phyloP scores from a whole-genome alignment of 1,284 basidiomycete genomes.

The Trametes sp. region DNA sequence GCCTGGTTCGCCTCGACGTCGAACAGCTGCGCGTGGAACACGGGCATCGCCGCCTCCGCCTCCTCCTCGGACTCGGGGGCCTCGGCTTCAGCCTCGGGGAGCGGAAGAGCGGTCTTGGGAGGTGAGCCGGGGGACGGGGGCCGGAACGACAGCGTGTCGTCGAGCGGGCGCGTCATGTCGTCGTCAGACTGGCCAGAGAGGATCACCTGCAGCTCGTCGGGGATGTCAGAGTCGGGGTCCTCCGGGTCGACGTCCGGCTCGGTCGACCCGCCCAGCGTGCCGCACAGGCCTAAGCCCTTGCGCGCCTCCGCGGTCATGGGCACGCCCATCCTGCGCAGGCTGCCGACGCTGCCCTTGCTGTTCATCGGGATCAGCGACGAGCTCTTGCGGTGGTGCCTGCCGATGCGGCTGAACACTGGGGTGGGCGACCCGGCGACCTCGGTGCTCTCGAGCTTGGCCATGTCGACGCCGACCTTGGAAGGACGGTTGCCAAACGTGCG shows the following conservation, averaged over 20 bases:
- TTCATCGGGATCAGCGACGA: slow-evolving; percentile 46
- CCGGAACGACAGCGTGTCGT: slow-evolving; percentile 45
- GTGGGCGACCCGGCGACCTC: slow-evolving; percentile 45
- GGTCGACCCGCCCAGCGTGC: slow-evolving; percentile 65
- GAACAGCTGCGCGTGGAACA: slow-evolving; percentile 54
- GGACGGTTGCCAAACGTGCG: slow-evolving; percentile 59
- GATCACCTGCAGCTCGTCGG: slow-evolving; percentile 73
- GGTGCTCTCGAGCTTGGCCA: slow-evolving; percentile 34
- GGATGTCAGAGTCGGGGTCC: slow-evolving; percentile 78
- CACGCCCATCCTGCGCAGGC: slow-evolving; percentile 32
- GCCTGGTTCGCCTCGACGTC: slow-evolving; percentile 54
- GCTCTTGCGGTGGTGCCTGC: slow-evolving; percentile 44
- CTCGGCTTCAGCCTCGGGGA: slow-evolving; percentile 22
- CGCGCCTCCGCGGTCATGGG: slow-evolving; percentile 59
- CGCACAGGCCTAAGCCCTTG: slow-evolving; percentile 64
- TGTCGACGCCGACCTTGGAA: slow-evolving; percentile 41
- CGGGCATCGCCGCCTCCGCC: slow-evolving; percentile 37
- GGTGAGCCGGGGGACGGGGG: slow-evolving; percentile 51
- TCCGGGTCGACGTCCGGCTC: slow-evolving; percentile 56
- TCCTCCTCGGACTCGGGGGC: slow-evolving; percentile 1
- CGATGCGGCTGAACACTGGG: slow-evolving; percentile 57
- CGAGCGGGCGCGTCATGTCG: slow-evolving; percentile 29
- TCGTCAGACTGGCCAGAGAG: slow-evolving; percentile 57
- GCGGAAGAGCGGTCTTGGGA: slow-evolving; percentile 50
- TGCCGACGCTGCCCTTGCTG: slow-evolving; percentile 39